phyloP scores from a whole-genome alignment of 345 rosid species.

The Dimocarpus longan region DNA sequence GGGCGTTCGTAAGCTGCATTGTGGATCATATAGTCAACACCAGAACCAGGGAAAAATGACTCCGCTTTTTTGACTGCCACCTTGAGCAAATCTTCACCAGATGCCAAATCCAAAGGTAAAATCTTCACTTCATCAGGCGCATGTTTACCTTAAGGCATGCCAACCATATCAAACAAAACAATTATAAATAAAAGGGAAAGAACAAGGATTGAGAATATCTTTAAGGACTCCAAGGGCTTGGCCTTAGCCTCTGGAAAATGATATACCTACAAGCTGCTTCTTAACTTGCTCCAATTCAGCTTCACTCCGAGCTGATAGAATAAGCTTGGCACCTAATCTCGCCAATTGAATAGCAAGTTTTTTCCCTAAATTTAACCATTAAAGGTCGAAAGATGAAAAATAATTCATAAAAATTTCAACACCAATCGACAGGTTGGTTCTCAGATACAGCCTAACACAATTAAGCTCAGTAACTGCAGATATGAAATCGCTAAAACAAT shows the following conservation, averaged over 20 bases:
- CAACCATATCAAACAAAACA: constrained; percentile 10
- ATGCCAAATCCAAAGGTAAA: constrained; percentile 85
- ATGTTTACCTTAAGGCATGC: constrained; percentile 61
- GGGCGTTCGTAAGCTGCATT: constrained; percentile 98
- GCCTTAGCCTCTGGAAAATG: constrained; percentile 8
- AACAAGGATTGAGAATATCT: not conserved
- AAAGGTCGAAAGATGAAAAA: not conserved
- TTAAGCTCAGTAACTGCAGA: not conserved
- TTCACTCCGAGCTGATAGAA: constrained; percentile 82
- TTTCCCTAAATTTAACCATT: constrained; percentile 57
- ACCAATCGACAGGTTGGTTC: not conserved
- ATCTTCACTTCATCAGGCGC: constrained; percentile 72
- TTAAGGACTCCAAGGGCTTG: not conserved
- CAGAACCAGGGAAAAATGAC: constrained; percentile 60
- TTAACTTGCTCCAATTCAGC: constrained; percentile 76
- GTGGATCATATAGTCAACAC: constrained; percentile 85
- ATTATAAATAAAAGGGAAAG: not conserved
- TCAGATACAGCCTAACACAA: not conserved
- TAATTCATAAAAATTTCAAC: not conserved
- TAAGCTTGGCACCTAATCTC: constrained; percentile 85
- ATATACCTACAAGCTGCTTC: constrained; percentile 67
- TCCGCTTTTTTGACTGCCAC: constrained; percentile 77
- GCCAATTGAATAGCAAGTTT: constrained; percentile 85
- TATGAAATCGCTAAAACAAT: not conserved
- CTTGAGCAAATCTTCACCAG: constrained; percentile 67